Conservation (phyloP, 352 stramenopile genomes). For the Peronospora belbahrii region DNA sequence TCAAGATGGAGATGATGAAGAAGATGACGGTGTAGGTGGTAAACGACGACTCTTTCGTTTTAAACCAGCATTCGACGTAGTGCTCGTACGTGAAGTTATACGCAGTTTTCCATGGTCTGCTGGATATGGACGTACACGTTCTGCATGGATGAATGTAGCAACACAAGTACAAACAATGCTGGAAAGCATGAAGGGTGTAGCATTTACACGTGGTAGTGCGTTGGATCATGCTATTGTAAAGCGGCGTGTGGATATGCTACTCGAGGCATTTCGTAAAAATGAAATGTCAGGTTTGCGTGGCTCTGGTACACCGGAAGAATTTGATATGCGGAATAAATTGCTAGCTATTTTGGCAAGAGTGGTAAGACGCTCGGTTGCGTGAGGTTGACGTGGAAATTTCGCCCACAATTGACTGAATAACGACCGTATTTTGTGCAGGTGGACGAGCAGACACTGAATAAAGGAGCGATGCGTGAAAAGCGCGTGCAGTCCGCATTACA, state of each 20-base stretch:
- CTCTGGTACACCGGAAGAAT: conserved; percentile 25
- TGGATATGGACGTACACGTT: conserved; percentile 35
- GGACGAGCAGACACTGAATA: conserved; percentile 31
- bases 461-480: conserved; percentile 30
- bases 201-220: conserved; percentile 14
- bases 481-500: conserved; percentile 25
- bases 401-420: conserved; percentile 5
- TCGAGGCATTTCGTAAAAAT: conserved; percentile 31
- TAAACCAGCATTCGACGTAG: conserved; percentile 30
- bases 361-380: conserved; percentile 8
- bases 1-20: conserved; percentile 12
- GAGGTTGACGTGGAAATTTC: background rate
- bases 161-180: conserved; percentile 22
- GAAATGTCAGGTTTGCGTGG: conserved; percentile 30
- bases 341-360: conserved; percentile 24
- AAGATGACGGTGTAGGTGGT: conserved; percentile 14
- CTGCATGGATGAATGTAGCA: conserved; percentile 31
- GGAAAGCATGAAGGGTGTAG: conserved; percentile 17
- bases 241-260: conserved; percentile 32
- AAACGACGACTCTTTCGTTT: conserved; percentile 36
- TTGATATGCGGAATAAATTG: conserved; percentile 34
- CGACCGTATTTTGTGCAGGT: conserved; percentile 14
- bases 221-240: conserved; percentile 36
- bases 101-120: conserved; percentile 32
- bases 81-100: conserved; percentile 35